These are phyloP conservation scores for Leccinellum rugosiceps DNA, from an alignment of 768 basidiomycete genomes.

Conservation along the genomic window DNA sequence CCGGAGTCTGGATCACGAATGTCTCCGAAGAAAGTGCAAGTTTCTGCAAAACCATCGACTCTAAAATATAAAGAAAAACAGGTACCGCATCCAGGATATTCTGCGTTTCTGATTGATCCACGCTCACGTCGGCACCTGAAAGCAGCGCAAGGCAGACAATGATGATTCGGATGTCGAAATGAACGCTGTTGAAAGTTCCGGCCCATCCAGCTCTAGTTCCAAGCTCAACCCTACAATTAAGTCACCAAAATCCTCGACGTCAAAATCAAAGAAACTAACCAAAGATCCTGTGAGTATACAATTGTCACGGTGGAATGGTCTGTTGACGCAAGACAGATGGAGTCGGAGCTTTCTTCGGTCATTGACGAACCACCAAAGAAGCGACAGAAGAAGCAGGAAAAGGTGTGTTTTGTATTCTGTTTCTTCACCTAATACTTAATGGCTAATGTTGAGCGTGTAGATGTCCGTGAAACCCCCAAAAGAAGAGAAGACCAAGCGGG, in stretches of 20 bases:
- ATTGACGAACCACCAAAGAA: conserved; percentile 56
- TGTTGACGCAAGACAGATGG: conserved; percentile 15
- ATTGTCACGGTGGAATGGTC: neutral
- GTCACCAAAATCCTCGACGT: conserved; percentile 1
- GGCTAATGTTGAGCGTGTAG: conserved; percentile 8
- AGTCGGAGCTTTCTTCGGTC: conserved; percentile 56
- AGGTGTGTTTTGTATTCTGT: conserved; percentile 20
- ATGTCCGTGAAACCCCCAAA: conserved; percentile 23
- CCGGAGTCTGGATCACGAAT: conserved; percentile 2
- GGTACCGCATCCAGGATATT: neutral
- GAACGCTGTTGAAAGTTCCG: conserved; percentile 2
- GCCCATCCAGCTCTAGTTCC: conserved; percentile 10
- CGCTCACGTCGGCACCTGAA: neutral
- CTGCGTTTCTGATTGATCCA: neutral
- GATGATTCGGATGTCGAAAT: conserved; percentile 11
- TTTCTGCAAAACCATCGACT: conserved; percentile 1
- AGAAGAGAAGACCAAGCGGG: conserved; percentile 25
- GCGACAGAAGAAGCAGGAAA: conserved; percentile 39
- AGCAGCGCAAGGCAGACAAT: conserved; percentile 2
- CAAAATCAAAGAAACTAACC: conserved; percentile 4
- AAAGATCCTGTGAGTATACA: conserved; percentile 22
- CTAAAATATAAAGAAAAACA: conserved; percentile 14
- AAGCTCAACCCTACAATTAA: neutral
- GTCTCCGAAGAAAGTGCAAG: conserved; percentile 6
- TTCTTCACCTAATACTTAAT: neutral